Evolutionary conservation across 805 yeast genomes (phyloP), one percentile per base, ranked within the genome.

Genomic region (Pichia thaimueangensis): DNA sequence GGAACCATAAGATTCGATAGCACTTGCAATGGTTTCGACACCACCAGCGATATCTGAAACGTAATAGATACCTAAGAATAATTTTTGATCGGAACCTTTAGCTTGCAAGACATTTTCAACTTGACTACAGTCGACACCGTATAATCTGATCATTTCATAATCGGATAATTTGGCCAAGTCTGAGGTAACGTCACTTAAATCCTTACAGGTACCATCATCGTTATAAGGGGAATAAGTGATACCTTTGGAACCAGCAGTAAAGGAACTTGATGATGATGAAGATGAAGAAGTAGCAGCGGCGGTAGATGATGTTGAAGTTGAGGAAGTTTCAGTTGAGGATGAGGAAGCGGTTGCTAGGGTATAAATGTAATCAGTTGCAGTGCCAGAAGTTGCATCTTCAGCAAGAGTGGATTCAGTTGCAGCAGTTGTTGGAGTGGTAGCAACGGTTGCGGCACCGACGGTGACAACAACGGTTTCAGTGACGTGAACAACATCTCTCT

Each of bases 111-210:
- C 93, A 58, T 74, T 74, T 53, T 68, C 77, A 53, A 82, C 93
- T 68, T 84, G 93, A 71, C 65, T 62, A 74, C 95, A 85, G 71
- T 85, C 95, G 53, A 80, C 86, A 73, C 91, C 93, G 71, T 85
- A 85, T 51, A 85, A 67, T 77, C 95, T 80, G 63, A 85, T 78
- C 48, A 80, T 54, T 42, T 65, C 69, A 66, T 63, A 85, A 45
- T 59, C 76, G 11, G 75, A 45, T 49, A 85, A 65, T 47, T 63
- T 46, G 16, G 73, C 69, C 43, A 85, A 57, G 53, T 85, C 95
- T 23, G 76, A 53, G 45, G 74, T 67, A 51, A 85, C 83, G 53
- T 74, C 70, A 22, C 66, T 50, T 30, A 76, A 64, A 30, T 82
- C 58, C 69, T 85, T 85, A 71, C 95, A 85, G 22, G 65, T 64